Evolutionary conservation across 495 filamentous ascomycete species (phyloP).

Genomic region (Aspergillus saccharolyticus): DNA sequence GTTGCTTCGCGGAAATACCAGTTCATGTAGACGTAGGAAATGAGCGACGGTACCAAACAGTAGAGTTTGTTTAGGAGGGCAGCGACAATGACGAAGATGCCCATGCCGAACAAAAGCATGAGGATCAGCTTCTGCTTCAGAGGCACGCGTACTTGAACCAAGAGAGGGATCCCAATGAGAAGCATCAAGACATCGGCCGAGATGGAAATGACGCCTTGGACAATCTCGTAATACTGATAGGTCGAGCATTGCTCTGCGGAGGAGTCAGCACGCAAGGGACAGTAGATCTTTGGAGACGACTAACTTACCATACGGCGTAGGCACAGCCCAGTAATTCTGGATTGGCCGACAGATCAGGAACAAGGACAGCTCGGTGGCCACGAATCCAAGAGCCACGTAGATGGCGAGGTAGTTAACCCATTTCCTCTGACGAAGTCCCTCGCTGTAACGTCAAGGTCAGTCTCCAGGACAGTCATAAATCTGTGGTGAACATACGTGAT

Average conservation of each 20-base stretch:
- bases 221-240: conserved; percentile 49
- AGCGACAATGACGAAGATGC: conserved; percentile 62
- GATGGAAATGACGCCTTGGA: conserved; percentile 55
- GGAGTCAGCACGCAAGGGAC: conserved; percentile 4
- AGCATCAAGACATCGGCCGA: conserved; percentile 64
- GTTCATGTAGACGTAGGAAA: conserved; percentile 55
- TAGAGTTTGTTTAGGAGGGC: conserved; percentile 64
- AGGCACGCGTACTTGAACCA: conserved; percentile 53
- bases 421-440: conserved; percentile 34
- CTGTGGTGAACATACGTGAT: conserved; percentile 38
- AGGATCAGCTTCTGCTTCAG: conserved; percentile 54
- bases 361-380: conserved; percentile 57
- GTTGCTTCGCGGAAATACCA: conserved; percentile 70
- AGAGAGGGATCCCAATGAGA: conserved; percentile 56
- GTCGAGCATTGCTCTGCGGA: conserved; percentile 43
- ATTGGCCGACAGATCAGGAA: conserved; percentile 61
- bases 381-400: conserved; percentile 54
- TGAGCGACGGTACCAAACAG: conserved; percentile 49
- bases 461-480: conserved; percentile 5
- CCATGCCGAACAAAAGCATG: conserved; percentile 48
- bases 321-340: conserved; percentile 56
- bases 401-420: conserved; percentile 42
- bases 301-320: conserved; percentile 28
- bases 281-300: neutral
- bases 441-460: conserved; percentile 18